A percentile compares a stretch with the other conserved stretches of the same genome.
phyloP scores from a whole-genome alignment of 2,329 filamentous ascomycete species.

The Clonostachys sp. region DNA sequence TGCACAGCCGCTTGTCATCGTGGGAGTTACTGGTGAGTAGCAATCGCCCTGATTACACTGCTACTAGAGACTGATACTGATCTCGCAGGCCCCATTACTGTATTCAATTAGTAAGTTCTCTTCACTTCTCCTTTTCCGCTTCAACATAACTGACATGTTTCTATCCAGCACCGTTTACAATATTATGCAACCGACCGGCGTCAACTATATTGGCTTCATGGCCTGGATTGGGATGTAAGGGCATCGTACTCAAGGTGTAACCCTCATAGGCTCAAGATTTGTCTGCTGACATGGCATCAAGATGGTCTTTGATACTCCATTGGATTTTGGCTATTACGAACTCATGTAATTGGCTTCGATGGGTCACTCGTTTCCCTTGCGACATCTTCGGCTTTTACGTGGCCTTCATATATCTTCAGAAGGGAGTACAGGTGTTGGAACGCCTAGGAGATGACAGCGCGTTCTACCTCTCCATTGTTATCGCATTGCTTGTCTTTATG shows the following conservation, averaged over 20 bases:
- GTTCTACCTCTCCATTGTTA: constrained; percentile 75
- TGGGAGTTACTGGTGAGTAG: constrained; percentile 74
- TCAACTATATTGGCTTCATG: constrained; percentile 87
- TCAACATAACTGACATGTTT: not conserved
- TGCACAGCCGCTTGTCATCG: constrained; percentile 83
- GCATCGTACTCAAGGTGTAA: not conserved
- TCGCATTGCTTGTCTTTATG: constrained; percentile 73
- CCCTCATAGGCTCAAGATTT: too few species aligned
- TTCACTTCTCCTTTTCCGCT: not conserved
- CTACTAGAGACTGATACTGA: constrained; percentile 3
- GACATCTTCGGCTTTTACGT: constrained; percentile 95
- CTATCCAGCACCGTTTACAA: constrained; percentile 72
- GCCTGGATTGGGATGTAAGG: constrained; percentile 77
- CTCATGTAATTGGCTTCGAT: constrained; percentile 81
- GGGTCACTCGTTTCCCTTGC: constrained; percentile 87
- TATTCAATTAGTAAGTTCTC: constrained; percentile 73
- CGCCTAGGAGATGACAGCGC: constrained; percentile 63
- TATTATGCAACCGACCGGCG: constrained; percentile 73
- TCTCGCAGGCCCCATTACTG: constrained; percentile 70
- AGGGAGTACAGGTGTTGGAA: constrained; percentile 81
- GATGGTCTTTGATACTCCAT: constrained; percentile 81
- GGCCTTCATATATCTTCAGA: constrained; percentile 86
- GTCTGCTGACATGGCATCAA: constrained; percentile 18
- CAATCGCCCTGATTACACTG: not conserved
- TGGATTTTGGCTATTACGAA: constrained; percentile 81